These are phyloP conservation scores for Prinsepia uniflora DNA, from an alignment of 306 rosid genomes.

Conservation along the genomic window DNA sequence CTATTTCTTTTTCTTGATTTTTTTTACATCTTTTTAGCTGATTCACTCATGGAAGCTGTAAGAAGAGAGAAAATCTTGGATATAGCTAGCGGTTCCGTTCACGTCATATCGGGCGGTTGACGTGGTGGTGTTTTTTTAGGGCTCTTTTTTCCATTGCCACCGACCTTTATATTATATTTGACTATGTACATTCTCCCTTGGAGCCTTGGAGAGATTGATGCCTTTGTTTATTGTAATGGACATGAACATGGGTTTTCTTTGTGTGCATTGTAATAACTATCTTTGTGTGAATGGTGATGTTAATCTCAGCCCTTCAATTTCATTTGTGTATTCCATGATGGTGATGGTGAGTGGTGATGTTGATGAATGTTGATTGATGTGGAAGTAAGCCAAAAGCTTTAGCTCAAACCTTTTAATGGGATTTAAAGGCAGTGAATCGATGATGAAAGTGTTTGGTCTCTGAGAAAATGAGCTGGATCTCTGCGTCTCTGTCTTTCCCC, in stretches of 20 bases:
- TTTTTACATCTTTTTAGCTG: slow-evolving; percentile 18
- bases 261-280: background rate
- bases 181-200: slow-evolving; percentile 15
- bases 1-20: slow-evolving; percentile 6
- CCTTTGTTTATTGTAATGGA: slow-evolving; percentile 27
- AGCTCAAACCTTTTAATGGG: background rate
- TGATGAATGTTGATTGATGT: background rate
- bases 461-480: slow-evolving; percentile 19
- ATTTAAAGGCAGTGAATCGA: slow-evolving; percentile 20
- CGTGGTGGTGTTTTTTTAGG: background rate
- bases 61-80: slow-evolving; percentile 12
- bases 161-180: slow-evolving; percentile 17
- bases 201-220: background rate
- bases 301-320: slow-evolving; percentile 7
- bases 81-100: background rate
- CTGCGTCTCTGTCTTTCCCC: background rate
- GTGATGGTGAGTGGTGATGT: background rate
- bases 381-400: background rate
- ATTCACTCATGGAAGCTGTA: slow-evolving; percentile 29
- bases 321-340: background rate
- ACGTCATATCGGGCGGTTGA: slow-evolving; percentile 18
- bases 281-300: background rate
- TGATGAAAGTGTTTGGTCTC: slow-evolving; percentile 21
- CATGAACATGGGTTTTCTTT: slow-evolving; percentile 2
- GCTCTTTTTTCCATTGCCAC: slow-evolving; percentile 13